Evolutionary conservation across 2,329 filamentous ascomycete species (phyloP), one percentile per base, ranked within the genome.

Genomic region (Apiospora hydei): DNA sequence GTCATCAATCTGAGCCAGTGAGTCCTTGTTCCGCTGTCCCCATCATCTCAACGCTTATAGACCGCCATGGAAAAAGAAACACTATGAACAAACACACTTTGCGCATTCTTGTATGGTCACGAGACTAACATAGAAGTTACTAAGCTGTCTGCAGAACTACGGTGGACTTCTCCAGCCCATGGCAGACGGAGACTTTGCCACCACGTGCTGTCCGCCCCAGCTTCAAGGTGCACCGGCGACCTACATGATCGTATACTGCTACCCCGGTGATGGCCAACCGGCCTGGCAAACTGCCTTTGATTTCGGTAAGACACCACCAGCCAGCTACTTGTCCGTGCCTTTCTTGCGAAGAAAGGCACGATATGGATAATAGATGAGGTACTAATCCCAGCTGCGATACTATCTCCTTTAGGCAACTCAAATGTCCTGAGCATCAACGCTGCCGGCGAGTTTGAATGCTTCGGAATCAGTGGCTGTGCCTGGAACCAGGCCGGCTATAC

Each of bases 1-100:
- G 57, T 64, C 3, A 64, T 41, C 57, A 64, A 64, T 8, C 34
- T 64, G 4, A 64, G 41, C 34, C 57, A 64, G 57, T 64, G 13
- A 41, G 34, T 61, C 10, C 30, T n/a, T 8, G 21, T 1, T 34
- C 30, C 34, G 6, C 53, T 16, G 2, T 8, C 6, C 18, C 14
- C 8, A 21, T 24, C 1, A 11, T 61, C 16, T 38, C 53, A 38
- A n/a, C 30, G 5, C 8, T 24, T 18, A n/a, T 8, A 64, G 2
- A 3, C 34, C 18, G 7, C 18, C 10, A 34, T 38, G 26, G 26
- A 61, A 18, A 61, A 61, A 38, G 30, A 3, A 10, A 2, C 7
- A n/a, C 10, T 38, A 21, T 30, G 7, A 6, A 38, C 34, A 38
- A 38, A 38, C 34, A 38, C 34, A 38, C 34, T 30, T 30, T 30